Evolutionary conservation across 2,329 filamentous ascomycete genomes (phyloP).

Genomic region (Lachnum nothofagi): DNA sequence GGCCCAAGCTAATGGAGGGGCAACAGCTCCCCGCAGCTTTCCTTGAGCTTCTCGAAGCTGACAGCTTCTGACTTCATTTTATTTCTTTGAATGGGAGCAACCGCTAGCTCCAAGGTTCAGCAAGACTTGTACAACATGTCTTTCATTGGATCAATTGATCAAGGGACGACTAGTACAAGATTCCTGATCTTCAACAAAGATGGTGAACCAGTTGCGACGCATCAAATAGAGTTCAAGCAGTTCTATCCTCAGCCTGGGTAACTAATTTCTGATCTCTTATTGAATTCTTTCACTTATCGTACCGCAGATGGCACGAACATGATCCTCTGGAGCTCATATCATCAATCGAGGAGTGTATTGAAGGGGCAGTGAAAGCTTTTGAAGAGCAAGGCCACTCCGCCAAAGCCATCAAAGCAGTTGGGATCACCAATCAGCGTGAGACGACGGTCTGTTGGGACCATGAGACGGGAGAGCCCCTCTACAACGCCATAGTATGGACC

Average conservation of each 20-base stretch:
- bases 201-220: constrained; percentile 64
- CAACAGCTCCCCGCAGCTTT: no score
- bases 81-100: no score
- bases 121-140: neutral
- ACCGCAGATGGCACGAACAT: constrained; percentile 78
- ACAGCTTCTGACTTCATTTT: no score
- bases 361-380: constrained; percentile 68
- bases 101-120: no score
- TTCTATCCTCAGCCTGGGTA: constrained; percentile 71
- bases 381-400: constrained; percentile 61
- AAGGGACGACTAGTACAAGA: constrained; percentile 72
- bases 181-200: constrained; percentile 72
- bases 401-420: constrained; percentile 68
- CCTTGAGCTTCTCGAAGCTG: no score
- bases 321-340: constrained; percentile 71
- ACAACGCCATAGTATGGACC: constrained; percentile 86
- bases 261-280: constrained; percentile 26
- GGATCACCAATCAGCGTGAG: constrained; percentile 87
- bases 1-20: no score
- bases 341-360: constrained; percentile 75
- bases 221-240: constrained; percentile 72
- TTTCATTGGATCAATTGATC: constrained; percentile 74
- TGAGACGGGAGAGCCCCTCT: constrained; percentile 70
- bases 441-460: constrained; percentile 82
- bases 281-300: neutral